These are phyloP conservation scores for Calamus simplicifolius DNA, from an alignment of 176 grass and related monocot species.

Conservation along the genomic window DNA sequence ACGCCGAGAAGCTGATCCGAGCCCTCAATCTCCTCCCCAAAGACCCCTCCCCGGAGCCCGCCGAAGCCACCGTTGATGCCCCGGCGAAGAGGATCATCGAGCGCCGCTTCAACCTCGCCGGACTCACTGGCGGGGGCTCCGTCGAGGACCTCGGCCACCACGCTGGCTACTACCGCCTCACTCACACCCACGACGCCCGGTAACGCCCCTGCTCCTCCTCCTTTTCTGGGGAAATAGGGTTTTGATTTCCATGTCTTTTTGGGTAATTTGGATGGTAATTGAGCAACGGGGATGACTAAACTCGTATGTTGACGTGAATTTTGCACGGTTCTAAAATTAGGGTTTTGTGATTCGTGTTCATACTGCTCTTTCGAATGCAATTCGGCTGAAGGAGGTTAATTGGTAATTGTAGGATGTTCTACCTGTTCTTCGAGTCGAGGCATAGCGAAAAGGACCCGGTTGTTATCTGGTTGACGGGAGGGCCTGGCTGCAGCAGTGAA, in stretches of 20 bases:
- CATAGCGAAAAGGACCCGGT: conserved; percentile 66
- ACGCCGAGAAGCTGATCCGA: conserved; percentile 65
- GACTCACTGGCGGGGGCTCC: conserved; percentile 19
- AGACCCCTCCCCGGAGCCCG: conserved; percentile 3
- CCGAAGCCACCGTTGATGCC: background rate
- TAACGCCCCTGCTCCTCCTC: background rate
- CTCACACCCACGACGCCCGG: conserved; percentile 75
- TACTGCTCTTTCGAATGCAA: too few relatives aligned
- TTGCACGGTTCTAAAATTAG: too few relatives aligned
- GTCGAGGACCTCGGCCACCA: conserved; percentile 65
- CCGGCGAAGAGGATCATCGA: conserved; percentile 53
- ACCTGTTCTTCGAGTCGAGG: conserved; percentile 96
- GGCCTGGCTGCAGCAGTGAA: conserved; percentile 93
- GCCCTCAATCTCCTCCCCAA: conserved; percentile 77
- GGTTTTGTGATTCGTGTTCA: too few relatives aligned
- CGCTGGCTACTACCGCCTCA: conserved; percentile 87
- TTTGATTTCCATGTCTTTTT: too few relatives aligned
- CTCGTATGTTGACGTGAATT: too few relatives aligned
- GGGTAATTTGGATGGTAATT: too few relatives aligned
- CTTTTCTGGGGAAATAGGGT: too few relatives aligned
- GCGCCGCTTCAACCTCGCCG: conserved; percentile 39
- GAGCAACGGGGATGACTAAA: too few relatives aligned
- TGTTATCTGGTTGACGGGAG: conserved; percentile 94
- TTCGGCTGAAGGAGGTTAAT: too few relatives aligned
- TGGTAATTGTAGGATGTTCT: conserved; percentile 65